Percentiles rank a stretch among this genome's conserved stretches.
Conservation (phyloP, 805 yeast genomes). For the Metschnikowia vanudenii region DNA sequence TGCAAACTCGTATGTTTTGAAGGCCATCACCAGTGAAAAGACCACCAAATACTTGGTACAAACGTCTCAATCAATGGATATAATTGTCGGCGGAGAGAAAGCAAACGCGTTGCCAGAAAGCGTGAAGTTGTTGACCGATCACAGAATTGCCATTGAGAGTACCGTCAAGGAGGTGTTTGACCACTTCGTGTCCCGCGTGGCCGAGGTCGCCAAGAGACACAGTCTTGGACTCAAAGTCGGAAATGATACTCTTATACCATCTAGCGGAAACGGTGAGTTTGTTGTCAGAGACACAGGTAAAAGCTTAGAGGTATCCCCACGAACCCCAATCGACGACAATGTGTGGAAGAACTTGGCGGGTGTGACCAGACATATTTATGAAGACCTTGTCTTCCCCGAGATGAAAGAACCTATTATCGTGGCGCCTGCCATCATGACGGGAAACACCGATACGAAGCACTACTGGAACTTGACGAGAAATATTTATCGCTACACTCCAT, state of each 20-base stretch:
- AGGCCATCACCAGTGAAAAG: slow-evolving; percentile 24
- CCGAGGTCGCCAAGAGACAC: slow-evolving; percentile 44
- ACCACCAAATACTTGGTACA: slow-evolving; percentile 42
- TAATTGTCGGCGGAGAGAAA: slow-evolving; percentile 70
- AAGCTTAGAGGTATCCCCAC: slow-evolving; percentile 51
- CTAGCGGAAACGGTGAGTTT: slow-evolving; percentile 44
- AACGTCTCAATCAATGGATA: slow-evolving; percentile 69
- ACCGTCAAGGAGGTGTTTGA: slow-evolving; percentile 42
- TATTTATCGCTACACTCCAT: slow-evolving; percentile 50
- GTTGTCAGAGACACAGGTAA: slow-evolving; percentile 25
- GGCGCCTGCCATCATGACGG: slow-evolving; percentile 53
- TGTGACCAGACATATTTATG: slow-evolving; percentile 20
- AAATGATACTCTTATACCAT: slow-evolving; percentile 22
- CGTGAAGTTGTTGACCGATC: slow-evolving; percentile 54
- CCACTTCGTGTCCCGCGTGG: slow-evolving; percentile 36
- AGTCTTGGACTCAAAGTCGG: slow-evolving; percentile 47
- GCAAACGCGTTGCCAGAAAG: slow-evolving; percentile 75
- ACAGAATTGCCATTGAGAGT: slow-evolving; percentile 61
- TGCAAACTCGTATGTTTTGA: slow-evolving; percentile 36
- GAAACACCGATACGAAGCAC: slow-evolving; percentile 61
- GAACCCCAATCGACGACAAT: slow-evolving; percentile 39
- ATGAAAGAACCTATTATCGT: slow-evolving; percentile 31
- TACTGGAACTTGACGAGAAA: slow-evolving; percentile 56
- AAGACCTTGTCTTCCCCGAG: slow-evolving; percentile 24
- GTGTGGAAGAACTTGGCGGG: slow-evolving; percentile 21